phyloP scores from a whole-genome alignment of 495 filamentous ascomycete genomes.

The Penicillium robsamsonii region DNA sequence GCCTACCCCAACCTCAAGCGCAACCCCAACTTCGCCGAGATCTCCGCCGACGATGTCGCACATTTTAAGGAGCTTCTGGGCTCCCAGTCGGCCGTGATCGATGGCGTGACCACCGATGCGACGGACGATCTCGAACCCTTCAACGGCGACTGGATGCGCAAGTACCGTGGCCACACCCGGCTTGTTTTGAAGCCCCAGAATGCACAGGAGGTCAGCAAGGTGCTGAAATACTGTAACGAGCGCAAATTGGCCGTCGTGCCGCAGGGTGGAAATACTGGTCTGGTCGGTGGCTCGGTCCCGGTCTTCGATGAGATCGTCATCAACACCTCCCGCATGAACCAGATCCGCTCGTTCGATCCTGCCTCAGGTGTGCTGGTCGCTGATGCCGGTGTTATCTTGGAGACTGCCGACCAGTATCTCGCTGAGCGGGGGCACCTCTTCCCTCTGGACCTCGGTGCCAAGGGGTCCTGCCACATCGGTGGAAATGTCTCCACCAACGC shows the following conservation, averaged over 20 bases:
- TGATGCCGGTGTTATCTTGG: constrained; percentile 88
- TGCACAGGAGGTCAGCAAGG: constrained; percentile 81
- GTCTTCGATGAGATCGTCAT: constrained; percentile 98
- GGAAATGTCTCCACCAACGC: constrained; percentile 99
- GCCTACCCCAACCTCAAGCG: constrained; percentile 81
- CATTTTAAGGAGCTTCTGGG: constrained; percentile 78
- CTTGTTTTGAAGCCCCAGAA: constrained; percentile 81
- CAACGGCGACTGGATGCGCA: constrained; percentile 99
- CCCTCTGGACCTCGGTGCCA: constrained; percentile 92
- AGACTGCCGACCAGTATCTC: constrained; percentile 80
- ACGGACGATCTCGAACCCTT: constrained; percentile 82
- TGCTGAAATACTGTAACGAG: constrained; percentile 91
- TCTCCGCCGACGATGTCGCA: constrained; percentile 73
- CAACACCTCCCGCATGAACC: constrained; percentile 82
- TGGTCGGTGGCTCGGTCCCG: constrained; percentile 92
- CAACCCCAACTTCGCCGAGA: constrained; percentile 64
- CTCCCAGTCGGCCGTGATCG: constrained; percentile 72
- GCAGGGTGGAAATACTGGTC: constrained; percentile 92
- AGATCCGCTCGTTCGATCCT: constrained; percentile 86
- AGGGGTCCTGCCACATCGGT: constrained; percentile 95
- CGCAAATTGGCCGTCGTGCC: constrained; percentile 91
- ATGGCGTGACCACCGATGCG: constrained; percentile 71
- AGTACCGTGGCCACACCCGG: constrained; percentile 87
- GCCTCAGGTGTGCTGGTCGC: constrained; percentile 87
- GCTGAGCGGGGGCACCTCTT: constrained; percentile 80